Conservation (phyloP, 2,329 filamentous ascomycete species). For the Dactylellina parvicollis region DNA sequence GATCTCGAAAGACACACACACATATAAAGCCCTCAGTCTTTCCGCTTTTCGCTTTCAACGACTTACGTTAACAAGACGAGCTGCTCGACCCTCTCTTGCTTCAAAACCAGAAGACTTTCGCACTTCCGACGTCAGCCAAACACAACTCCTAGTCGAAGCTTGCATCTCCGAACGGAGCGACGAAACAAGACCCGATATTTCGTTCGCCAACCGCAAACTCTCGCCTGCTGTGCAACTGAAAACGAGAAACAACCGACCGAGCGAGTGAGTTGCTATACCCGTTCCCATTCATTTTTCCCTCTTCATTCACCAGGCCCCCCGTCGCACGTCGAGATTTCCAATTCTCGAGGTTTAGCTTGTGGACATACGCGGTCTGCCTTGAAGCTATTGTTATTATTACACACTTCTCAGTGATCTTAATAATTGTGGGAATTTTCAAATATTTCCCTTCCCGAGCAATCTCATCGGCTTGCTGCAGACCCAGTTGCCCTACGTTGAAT, state of each 20-base stretch:
- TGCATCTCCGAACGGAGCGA: background rate
- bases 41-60: background rate
- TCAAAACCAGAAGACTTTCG: background rate
- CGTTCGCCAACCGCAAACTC: slow-evolving; percentile 1
- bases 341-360: background rate
- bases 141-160: background rate
- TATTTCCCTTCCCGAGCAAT: background rate
- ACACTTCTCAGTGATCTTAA: slow-evolving; percentile 3
- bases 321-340: background rate
- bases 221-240: slow-evolving; percentile 21
- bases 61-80: background rate
- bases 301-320: background rate
- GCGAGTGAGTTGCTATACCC: slow-evolving; percentile 14
- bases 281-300: background rate
- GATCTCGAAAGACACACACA: slow-evolving; percentile 24
- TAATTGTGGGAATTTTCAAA: background rate
- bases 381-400: slow-evolving; percentile 1
- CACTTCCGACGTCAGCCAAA: background rate
- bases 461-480: slow-evolving; percentile 8
- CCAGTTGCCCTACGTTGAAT: slow-evolving; percentile 1
- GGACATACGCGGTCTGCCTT: background rate
- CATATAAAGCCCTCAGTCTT: background rate
- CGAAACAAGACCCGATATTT: background rate
- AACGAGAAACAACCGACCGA: background rate
- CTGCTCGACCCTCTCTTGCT: background rate